Conservation (phyloP, 2,329 filamentous ascomycete genomes). For the Malbranchea cinnamomea region DNA sequence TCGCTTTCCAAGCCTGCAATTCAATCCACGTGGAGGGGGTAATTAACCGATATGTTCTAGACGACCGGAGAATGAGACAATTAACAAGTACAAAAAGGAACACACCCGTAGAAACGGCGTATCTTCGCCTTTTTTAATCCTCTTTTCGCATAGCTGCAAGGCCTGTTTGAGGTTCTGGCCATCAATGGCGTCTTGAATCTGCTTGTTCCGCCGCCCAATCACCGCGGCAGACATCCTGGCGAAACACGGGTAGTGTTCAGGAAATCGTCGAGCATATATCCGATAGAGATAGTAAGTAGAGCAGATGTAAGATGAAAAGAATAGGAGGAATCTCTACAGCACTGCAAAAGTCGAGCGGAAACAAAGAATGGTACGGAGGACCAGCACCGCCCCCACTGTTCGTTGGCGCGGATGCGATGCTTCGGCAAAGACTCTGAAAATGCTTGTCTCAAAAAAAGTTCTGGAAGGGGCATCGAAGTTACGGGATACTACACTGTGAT, state of each 20-base stretch:
- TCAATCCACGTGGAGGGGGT: constrained; percentile 6
- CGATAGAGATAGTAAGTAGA: constrained; percentile 1
- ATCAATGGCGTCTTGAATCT: constrained; percentile 35
- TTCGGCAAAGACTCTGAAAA: too few species aligned
- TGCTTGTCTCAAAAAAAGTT: too few species aligned
- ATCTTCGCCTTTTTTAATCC: constrained; percentile 40
- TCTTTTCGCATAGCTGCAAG: constrained; percentile 35
- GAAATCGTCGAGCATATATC: too few species aligned
- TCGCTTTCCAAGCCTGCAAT: constrained; percentile 28
- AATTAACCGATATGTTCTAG: neutral
- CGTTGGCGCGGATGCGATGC: too few species aligned
- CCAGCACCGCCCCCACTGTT: too few species aligned
- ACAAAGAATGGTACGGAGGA: too few species aligned
- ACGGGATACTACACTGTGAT: too few species aligned
- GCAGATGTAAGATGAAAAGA: constrained; percentile 8
- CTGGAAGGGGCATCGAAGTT: too few species aligned
- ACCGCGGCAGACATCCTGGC: constrained; percentile 23
- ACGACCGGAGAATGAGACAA: neutral
- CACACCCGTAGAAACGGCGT: constrained; percentile 26
- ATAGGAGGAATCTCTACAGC: neutral
- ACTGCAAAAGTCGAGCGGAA: too few species aligned
- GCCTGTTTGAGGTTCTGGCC: constrained; percentile 35
- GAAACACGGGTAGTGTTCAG: too few species aligned
- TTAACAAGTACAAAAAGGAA: constrained; percentile 1
- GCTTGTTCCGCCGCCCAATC: constrained; percentile 32